Evolutionary conservation across 306 rosid species (phyloP).

Genomic region (Notholithocarpus densiflorus): DNA sequence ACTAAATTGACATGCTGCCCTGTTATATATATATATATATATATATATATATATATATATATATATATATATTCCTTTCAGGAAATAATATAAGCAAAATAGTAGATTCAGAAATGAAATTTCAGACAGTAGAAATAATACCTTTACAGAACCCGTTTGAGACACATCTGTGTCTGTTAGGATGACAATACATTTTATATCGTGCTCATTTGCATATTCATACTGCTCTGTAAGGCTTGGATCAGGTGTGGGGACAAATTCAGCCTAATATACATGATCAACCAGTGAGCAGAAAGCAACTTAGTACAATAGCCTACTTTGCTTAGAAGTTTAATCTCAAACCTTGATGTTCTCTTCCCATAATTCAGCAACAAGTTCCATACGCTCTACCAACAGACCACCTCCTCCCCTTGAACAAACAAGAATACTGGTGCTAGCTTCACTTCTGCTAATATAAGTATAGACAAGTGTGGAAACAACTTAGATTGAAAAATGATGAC

Average conservation of each 20-base stretch:
- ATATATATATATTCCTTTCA: background rate
- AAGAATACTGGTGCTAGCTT: slow-evolving; percentile 59
- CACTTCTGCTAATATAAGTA: slow-evolving; percentile 52
- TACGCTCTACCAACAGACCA: slow-evolving; percentile 78
- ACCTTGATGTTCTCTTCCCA: slow-evolving; percentile 94
- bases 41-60: background rate
- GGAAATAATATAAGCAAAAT: slow-evolving; percentile 3
- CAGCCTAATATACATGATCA: slow-evolving; percentile 60
- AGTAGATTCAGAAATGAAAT: slow-evolving; percentile 11
- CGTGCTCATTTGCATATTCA: slow-evolving; percentile 91
- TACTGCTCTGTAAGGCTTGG: slow-evolving; percentile 97
- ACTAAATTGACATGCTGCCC: background rate
- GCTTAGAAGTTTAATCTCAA: slow-evolving; percentile 18
- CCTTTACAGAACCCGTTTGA: slow-evolving; percentile 65
- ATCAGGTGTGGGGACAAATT: slow-evolving; percentile 73
- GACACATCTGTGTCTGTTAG: slow-evolving; percentile 67
- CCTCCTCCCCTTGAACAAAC: slow-evolving; percentile 98
- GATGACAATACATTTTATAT: slow-evolving; percentile 84
- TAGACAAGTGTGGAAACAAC: slow-evolving; percentile 4
- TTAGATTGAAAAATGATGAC: slow-evolving; percentile 8
- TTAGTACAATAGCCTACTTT: slow-evolving; percentile 13
- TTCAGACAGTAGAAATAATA: slow-evolving; percentile 28
- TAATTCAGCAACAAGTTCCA: slow-evolving; percentile 83
- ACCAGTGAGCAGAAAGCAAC: slow-evolving; percentile 29
- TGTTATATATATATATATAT: background rate